Percentiles rank a stretch among this genome's conserved stretches.
Evolutionary conservation across 2,329 filamentous ascomycete genomes (phyloP).

Genomic region (Nemania serpens): DNA sequence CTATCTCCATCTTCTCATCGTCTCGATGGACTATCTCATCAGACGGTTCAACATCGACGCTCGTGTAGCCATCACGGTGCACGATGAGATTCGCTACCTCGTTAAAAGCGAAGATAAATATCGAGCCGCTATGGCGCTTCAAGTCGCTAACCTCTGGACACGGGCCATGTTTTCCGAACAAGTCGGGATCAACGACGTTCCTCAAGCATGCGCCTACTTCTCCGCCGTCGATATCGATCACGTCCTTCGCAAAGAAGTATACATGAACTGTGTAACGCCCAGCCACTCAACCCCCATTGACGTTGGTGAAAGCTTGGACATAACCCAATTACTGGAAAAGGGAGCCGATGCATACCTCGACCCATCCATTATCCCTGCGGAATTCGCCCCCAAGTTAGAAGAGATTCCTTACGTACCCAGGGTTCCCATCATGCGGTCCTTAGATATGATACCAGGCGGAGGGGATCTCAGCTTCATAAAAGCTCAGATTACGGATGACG

Average conservation of each 20-base stretch:
- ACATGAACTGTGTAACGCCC: slow-evolving; percentile 96
- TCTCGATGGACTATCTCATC: slow-evolving; percentile 92
- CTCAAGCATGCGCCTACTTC: slow-evolving; percentile 94
- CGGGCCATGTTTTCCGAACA: slow-evolving; percentile 97
- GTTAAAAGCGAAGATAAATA: slow-evolving; percentile 87
- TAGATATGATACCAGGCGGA: slow-evolving; percentile 55
- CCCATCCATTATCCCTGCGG: slow-evolving; percentile 60
- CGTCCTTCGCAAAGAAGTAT: slow-evolving; percentile 95
- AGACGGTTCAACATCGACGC: slow-evolving; percentile 84
- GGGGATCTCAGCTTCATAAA: slow-evolving; percentile 69
- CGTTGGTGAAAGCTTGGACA: slow-evolving; percentile 86
- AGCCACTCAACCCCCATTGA: slow-evolving; percentile 79
- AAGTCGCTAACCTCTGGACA: slow-evolving; percentile 95
- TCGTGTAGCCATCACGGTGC: slow-evolving; percentile 89
- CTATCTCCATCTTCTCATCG: slow-evolving; percentile 91
- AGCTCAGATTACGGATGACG: slow-evolving; percentile 79
- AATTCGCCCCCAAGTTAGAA: slow-evolving; percentile 60
- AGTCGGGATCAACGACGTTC: slow-evolving; percentile 92
- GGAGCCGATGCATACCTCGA: slow-evolving; percentile 72
- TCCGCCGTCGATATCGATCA: slow-evolving; percentile 94
- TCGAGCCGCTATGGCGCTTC: slow-evolving; percentile 86
- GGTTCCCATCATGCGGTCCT: slow-evolving; percentile 76
- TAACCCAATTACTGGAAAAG: slow-evolving; percentile 75
- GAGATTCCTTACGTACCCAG: slow-evolving; percentile 71
- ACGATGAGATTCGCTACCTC: slow-evolving; percentile 96